Evolutionary conservation across 2,329 filamentous ascomycete genomes (phyloP), one percentile per base, ranked within the genome.

Genomic region (Huntiella savannae): DNA sequence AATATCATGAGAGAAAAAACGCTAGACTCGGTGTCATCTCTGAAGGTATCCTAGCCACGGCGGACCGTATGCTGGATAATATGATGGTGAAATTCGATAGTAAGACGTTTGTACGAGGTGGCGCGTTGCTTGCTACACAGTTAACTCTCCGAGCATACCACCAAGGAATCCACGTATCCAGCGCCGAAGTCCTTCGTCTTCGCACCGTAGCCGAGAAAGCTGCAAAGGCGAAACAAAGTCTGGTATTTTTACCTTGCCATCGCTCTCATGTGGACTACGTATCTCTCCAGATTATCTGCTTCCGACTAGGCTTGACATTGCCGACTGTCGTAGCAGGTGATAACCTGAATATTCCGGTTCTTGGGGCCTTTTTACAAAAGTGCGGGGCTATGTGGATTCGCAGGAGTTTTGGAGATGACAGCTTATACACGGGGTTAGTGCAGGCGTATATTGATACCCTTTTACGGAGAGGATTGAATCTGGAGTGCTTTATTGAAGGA

Each of bases 81-180:
- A 96, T 98, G 91, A 95, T 98, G 51, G 96, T 88, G 72, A 98
- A 98, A 63, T 88, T 96, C 71, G 91, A 98, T 62, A 92, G 81
- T 67, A 92, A 87, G 59, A 68, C 75, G 2, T 96, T 96, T 57
- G 94, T 98, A 54, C 70, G 91, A 42, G 77, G 84, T 17, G 88
- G 91, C 40, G 96, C 96, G 59, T 98, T 95, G 59, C 58, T 94
- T 35, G 70, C 69, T 41, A 93, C 87, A 1, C 88, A 96, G 62
- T 69, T 96, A 40, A 67, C 96, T 51, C 92, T 88, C 4, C 69
- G 91, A 50, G 88, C 91, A 4, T 98, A 98, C 60, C 86, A 96
- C 57, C 88, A 96, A 65, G 91, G 84, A 7, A 94, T 98, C 45
- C 91, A 98, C 60, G 86, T 96, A 22, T 93, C 83, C 1, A 93